Base-by-base conservation (phyloP, 371 early-diverging fungal genomes). In the Choanephora cucurbitarum region DNA sequence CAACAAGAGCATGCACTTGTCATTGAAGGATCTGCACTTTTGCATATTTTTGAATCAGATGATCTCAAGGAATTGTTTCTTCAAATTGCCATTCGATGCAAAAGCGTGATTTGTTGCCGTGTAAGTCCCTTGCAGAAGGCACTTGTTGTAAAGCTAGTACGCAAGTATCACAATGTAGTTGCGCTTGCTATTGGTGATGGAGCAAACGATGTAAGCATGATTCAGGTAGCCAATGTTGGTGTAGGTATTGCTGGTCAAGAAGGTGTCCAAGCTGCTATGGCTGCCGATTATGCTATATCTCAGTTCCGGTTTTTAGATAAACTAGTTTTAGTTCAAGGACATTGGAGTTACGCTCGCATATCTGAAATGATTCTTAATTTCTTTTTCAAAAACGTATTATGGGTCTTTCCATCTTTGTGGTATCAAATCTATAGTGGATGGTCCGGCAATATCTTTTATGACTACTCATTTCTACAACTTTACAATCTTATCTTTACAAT, bases 101-200 rank as follows among this genome's bases (percentile, higher is more conserved):
- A 85, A 53, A 90, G 95, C 15, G 97, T 98, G 0, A 81, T 97
- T 0, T 95, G 96, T 70, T 97, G 97, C 62, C 89, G 99, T 46
- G 94, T 94, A 0, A 88, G 90, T 19, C 99, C 99, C 2, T 69
- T 95, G 52, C 98, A 99, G 69, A 99, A 99, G 79, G 97, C 98
- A 0, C 74, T 91, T 60, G 98, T 99, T 28, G 97, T 98, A 1
- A 84, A 87, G 49, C 72, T 96, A 48, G 88, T 99, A n/a, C 87
- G 91, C 33, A 83, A 88, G 46, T 89, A 87, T 33, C 80, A 79
- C 46, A 82, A 73, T 32, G 86, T 87, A 19, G 86, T 87, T 43
- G 94, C 91, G 51, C 80, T 95, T 49, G 97, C 93, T 13, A 93
- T 99, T 43, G 99, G 99, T 17, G 99, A 99, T 73, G 99, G 99